Conservation (phyloP, 169 alveolate genomes). For the Plasmodium vivax region DNA sequence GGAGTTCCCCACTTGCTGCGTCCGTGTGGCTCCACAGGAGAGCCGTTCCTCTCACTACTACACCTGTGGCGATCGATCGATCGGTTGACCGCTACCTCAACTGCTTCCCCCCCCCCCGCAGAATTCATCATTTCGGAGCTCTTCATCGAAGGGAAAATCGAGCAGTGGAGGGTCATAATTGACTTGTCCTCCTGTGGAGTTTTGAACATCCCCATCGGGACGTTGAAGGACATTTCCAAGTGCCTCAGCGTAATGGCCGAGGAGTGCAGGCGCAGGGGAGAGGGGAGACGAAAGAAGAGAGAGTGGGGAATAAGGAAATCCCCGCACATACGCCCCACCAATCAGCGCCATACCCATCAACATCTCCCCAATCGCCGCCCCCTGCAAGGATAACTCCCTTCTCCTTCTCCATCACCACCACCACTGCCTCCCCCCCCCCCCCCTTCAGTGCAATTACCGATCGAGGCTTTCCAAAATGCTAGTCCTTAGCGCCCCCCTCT, state of each 20-base stretch:
- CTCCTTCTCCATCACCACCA: background rate
- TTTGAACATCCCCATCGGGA: conserved; percentile 76
- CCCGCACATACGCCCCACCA: background rate
- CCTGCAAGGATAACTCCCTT: background rate
- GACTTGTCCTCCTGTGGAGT: conserved; percentile 81
- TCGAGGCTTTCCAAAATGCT: conserved; percentile 53
- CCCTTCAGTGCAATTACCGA: conserved; percentile 39
- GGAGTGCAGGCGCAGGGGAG: background rate
- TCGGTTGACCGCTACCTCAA: background rate
- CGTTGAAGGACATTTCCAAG: conserved; percentile 79
- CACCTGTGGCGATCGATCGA: background rate
- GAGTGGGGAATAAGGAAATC: background rate
- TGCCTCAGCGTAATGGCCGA: conserved; percentile 74
- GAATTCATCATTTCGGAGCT: conserved; percentile 77
- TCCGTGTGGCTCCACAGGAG: background rate
- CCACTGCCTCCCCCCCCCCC: background rate
- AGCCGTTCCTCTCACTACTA: background rate
- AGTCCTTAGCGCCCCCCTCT: conserved; percentile 45
- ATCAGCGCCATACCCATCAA: background rate
- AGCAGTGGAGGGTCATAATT: conserved; percentile 83
- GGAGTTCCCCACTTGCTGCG: background rate
- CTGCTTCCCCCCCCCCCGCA: conserved; percentile 7
- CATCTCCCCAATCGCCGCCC: no score
- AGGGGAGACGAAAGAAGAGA: background rate
- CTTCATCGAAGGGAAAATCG: conserved; percentile 81